Evolutionary conservation across 1,139 yeast genomes (phyloP).

Genomic region (Taphrina pruni): DNA sequence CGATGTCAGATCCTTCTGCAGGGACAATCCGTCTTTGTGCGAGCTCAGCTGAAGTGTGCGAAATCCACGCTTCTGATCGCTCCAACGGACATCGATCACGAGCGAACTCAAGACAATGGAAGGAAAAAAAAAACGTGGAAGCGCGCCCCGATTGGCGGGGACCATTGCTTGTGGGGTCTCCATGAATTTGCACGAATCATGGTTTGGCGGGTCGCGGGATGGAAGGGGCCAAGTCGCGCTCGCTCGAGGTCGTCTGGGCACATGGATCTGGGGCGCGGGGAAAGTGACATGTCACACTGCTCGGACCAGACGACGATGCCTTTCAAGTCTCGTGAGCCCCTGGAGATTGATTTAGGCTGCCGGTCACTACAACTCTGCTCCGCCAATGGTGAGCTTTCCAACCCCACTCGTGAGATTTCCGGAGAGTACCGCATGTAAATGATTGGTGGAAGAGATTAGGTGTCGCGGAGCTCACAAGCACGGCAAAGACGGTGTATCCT

Average conservation of each 20-base stretch:
- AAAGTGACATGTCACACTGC: slow-evolving; percentile 6
- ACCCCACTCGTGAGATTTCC: background rate
- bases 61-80: no score
- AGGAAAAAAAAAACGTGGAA: background rate
- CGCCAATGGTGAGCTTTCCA: background rate
- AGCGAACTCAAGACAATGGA: background rate
- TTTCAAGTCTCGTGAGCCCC: background rate
- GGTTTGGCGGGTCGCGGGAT: background rate
- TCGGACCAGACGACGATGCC: background rate
- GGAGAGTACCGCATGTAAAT: background rate
- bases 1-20: no score
- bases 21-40: no score
- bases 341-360: slow-evolving; percentile 13
- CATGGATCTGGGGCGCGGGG: no score
- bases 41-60: no score
- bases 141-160: slow-evolving; percentile 3
- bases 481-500: background rate
- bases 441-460: background rate
- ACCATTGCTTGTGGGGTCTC: background rate
- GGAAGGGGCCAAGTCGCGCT: background rate
- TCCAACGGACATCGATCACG: no score
- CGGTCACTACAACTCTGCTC: background rate
- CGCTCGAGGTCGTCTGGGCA: no score
- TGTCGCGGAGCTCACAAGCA: background rate
- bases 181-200: no score